Evolutionary conservation across 805 yeast species (phyloP), one percentile per base, ranked within the genome.

Genomic region (Cyberlindnera xishuangbannaensis): DNA sequence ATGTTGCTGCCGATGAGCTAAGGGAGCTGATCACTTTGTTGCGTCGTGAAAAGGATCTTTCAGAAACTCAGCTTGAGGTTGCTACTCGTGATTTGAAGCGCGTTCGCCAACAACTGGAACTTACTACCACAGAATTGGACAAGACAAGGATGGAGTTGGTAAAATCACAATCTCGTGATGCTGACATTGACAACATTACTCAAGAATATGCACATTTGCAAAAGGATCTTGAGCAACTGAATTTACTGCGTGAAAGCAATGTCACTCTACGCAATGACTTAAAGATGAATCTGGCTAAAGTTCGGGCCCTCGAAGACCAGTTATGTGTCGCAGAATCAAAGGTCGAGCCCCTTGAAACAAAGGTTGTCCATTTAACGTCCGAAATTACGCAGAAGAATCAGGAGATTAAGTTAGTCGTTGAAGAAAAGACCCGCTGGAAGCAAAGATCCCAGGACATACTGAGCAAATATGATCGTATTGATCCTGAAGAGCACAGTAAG

Each of bases 31-130:
- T 86, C 22, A 52, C 67, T 2, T 78, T 71, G 47, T 61, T 86
- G 37, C 78, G 88, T 28, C 75, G 80, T 40, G 94, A 84, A 44
- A 82, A 79, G 48, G 95, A 86, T 41, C 64, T 78, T 5, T 65
- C 78, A 1, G 79, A 76, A 30, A 69, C 76, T 7, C 82, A 78
- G 45, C 60, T 76, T 19, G 73, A 71, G 28, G 59, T 64, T 24
- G 56, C 70, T 4, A 52, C 58, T 9, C 73, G 76, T 37, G 92
- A 83, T 45, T 67, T 69, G 36, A 64, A 62, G 23, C 62, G 72
- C 24, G 56, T 77, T 18, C 68, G 73, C 41, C 73, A 72, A 38
- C 67, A 68, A 24, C 59, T 81, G 26, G 64, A 64, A 2, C 58
- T 64, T 33, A 55, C 69, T 3, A 64, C 59, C 18, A 49, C 67